These are phyloP conservation scores for Cylindrotheca fusiformis DNA, from an alignment of 108 stramenopile species.

Conservation along the genomic window DNA sequence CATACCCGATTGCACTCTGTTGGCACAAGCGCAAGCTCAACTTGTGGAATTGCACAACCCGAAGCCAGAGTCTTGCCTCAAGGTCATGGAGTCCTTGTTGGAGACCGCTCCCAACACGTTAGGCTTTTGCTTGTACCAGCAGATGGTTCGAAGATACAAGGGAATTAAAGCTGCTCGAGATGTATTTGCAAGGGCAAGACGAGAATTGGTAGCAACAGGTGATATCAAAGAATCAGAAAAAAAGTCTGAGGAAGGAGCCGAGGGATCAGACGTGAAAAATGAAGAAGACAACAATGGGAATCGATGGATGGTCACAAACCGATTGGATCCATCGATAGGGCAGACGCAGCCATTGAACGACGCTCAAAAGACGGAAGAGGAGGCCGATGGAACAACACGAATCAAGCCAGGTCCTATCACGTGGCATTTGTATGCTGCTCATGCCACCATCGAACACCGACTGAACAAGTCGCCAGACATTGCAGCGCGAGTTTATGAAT, in stretches of 20 bases:
- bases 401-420: constrained; percentile 57
- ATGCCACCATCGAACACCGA: constrained; percentile 82
- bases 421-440: constrained; percentile 81
- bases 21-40: constrained; percentile 71
- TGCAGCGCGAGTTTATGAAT: constrained; percentile 83
- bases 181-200: constrained; percentile 72
- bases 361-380: not conserved
- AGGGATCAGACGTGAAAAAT: constrained; percentile 20
- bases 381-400: not conserved
- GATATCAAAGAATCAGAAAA: constrained; percentile 24
- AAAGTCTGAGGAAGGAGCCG: constrained; percentile 31
- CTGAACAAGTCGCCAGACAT: constrained; percentile 70
- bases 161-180: constrained; percentile 69
- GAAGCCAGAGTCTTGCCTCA: constrained; percentile 32
- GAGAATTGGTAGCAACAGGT: constrained; percentile 33
- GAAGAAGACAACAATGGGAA: constrained; percentile 19
- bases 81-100: constrained; percentile 63
- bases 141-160: constrained; percentile 66
- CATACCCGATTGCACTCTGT: constrained; percentile 68
- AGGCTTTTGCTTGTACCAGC: constrained; percentile 74
- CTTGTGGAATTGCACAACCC: constrained; percentile 51
- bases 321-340: constrained; percentile 51
- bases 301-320: constrained; percentile 74
- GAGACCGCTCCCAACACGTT: constrained; percentile 65
- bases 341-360: not conserved